Evolutionary conservation across 2,329 filamentous ascomycete genomes (phyloP), one percentile per base, ranked within the genome.

Genomic region (Fusarium euwallaceae): DNA sequence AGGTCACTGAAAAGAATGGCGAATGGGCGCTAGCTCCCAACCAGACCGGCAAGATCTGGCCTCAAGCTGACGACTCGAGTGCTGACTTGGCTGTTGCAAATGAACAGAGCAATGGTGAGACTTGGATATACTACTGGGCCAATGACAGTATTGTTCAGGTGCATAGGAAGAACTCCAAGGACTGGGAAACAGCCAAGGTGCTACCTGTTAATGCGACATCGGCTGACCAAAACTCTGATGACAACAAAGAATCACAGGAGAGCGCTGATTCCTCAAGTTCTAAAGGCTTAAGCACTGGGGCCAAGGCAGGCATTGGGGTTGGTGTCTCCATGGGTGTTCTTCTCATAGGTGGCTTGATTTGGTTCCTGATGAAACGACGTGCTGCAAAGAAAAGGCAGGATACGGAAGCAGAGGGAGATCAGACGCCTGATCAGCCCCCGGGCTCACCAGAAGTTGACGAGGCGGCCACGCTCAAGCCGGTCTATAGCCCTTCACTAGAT

Each of bases 61-160:
- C 45, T 16, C 16, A n/a, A 22, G 61, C 61, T 9, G 61, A 63
- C 20, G 12, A 16, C 24, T 16, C 45, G 11, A 55, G 45, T 22
- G 24, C 34, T 2, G 17, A 48, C 20, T 5, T 64, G 16, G 61
- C 61, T 11, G 45, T 64, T 3, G 24, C 48, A 6, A 55, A 24
- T 16, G 17, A 56, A 12, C 43, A 51, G n/a, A 43, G 17, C 17
- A 32, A 27, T 8, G 45, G 45, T 4, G 36, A 55, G 34, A 22
- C 20, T 14, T 56, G 61, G 61, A 20, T 55, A 24, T 64, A 55
- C 61, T 64, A 64, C 61, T 64, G 45, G 61, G 17, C 48, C 22
- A 64, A 64, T 27, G 22, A 27, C 36, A 64, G 7, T 12, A 34
- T 64, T 7, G 11, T 64, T 16, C 61, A 64, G 24, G 61, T 20